Evolutionary conservation across 805 yeast species (phyloP), one percentile per base, ranked within the genome.

Genomic region (Yamadazyma ubonensis): DNA sequence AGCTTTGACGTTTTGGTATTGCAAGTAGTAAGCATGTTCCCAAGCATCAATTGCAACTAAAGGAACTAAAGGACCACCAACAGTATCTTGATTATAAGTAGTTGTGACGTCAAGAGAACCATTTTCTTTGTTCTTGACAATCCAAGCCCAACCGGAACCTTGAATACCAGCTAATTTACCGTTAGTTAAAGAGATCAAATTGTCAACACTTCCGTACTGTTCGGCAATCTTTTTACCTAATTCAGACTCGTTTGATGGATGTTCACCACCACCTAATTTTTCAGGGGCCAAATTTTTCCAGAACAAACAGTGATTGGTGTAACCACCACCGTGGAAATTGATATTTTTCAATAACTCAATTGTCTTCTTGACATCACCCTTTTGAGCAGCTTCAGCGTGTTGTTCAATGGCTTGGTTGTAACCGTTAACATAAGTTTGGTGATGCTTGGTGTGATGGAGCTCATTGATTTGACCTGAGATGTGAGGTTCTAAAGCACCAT

Each of bases 21-120:
- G 77, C 53, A 73, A 69, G 58, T 73, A 73, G 57, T 72, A 73
- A 42, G 77, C 77, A 50, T 73, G 77, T 52, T 73, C 77, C 78
- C 78, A 73, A 39, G 76, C 75, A 56, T 73, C 78, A 54, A 73
- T 72, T 12, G 76, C 77, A 45, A 73, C 59, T 55, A 72, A 64
- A 11, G 74, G 71, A 38, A 65, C 67, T 39, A 59, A 63, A 7
- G 71, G 67, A 8, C 67, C 70, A 17, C 67, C 59, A 14, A 70
- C 71, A 14, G 76, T 70, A 51, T 73, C 78, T 54, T 73, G 78
- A 52, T 73, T 71, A 39, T 60, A 57, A 39, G 76, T 70, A 26
- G 74, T 64, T 33, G 70, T 66, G 8, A 73, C 65, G 33, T 70
- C 76, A 49, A 72, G 57, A 39, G 67, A 67, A 21, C 74, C 74